Base-by-base conservation (phyloP, 768 basidiomycete species). In the Rhodotorula toruloides region DNA sequence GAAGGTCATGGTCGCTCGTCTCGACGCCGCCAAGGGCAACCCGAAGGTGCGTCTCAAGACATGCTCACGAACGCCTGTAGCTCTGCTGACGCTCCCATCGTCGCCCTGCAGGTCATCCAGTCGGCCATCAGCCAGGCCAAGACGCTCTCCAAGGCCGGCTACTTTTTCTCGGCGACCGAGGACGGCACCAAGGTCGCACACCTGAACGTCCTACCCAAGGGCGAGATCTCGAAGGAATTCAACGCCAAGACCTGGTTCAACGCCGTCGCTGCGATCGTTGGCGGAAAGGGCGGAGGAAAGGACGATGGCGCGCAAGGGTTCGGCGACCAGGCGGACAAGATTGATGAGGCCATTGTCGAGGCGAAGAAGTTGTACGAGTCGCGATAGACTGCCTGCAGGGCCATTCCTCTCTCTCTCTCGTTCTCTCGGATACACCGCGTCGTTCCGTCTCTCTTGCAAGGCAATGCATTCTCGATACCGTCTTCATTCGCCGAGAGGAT, bases 241-340 rank as follows among this genome's bases (percentile, higher is more conserved):
- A 89, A 92, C 76, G 93, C 89, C 31, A 87, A 91, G 67, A 80
- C 78, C n/a, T 99, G 96, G 96, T 88, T 92, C 32, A 78, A 82
- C 31, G 84, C 83, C 65, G 87, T 96, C 27, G 82, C 83, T 10
- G 87, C 87, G 42, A 78, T 92, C 14, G 73, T 98, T 16, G 92
- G 93, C 32, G 96, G 96, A 48, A 98, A 94, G 90, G 91, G 91
- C 57, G 96, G 96, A 60, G 96, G 96, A 21, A 97, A 93, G 78
- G 90, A 90, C 65, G 96, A 98, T 43, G 83, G 84, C 61, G 88
- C 88, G 3, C 91, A 93, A 75, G 96, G 96, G 32, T 85, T 94
- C 21, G 96, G 96, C 37, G 78, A 81, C 6, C 82, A 89, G 67
- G 77, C 82, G 1, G 78, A 77, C 32, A 86, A 83, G 77, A 78